Evolutionary conservation across 148 eudicot genomes (phyloP), one percentile per base, ranked within the genome.

Genomic region (Cornus suecica): DNA sequence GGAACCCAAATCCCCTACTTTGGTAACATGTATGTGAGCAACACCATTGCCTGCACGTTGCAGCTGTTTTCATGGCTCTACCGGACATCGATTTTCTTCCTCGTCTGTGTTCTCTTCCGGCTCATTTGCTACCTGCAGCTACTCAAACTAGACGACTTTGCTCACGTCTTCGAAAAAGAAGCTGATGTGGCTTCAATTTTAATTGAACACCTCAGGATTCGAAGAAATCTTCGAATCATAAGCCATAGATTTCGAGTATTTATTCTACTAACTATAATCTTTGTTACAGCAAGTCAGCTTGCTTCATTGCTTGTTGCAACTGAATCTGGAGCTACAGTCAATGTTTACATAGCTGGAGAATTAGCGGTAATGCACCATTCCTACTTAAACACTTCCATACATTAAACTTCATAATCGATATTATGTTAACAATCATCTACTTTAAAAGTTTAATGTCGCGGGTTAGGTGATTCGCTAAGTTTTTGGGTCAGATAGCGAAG

Each of bases 211-310:
- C 89, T 94, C n/a, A 79, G 90, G 65, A 86, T 94, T 69, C 81
- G 99, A 79, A 83, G 87, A 74, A 89, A 87, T 24, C 85, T 94
- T 23, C 77, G 92, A 70, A 77, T 94, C 42, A 94, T 92, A 42
- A 92, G 99, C 77, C 97, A 94, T 76, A 86, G 99, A 18, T 94
- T 94, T 72, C 78, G 99, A 51, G 80, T 80, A 9, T 92, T 94
- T 73, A 86, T 94, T 24, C 79, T 92, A 58, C 85, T 77, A 27
- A 83, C 90, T 30, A 56, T 94, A 63, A 70, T 92, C 32, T 56
- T 92, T 23, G 91, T 92, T 60, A 94, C 99, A 0, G 83, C 80
- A 25, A 94, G 99, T 79, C 99, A 88, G 73, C 79, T 92, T 67
- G 87, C 89, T 28, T 89, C 92, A 0, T 81, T 94, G 79, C 91